Evolutionary conservation across 1,284 basidiomycete genomes (phyloP).

Genomic region (Cryptococcus deneoformans): DNA sequence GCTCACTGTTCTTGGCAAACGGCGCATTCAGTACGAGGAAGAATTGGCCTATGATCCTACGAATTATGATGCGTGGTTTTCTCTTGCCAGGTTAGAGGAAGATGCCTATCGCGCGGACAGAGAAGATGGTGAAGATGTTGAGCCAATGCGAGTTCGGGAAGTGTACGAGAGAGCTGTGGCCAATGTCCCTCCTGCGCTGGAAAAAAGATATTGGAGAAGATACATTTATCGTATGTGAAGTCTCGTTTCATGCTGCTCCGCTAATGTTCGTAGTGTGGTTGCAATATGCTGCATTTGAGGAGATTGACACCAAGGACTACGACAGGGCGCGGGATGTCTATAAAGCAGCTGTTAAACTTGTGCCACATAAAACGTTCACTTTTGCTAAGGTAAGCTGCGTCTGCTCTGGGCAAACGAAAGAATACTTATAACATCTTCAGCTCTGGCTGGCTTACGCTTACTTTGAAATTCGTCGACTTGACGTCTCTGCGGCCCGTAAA

Average conservation of each 20-base stretch:
- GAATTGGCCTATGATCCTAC: slow-evolving; percentile 81
- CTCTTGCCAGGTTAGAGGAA: slow-evolving; percentile 91
- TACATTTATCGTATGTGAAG: slow-evolving; percentile 62
- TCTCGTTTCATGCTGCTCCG: neutral
- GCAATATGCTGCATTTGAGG: slow-evolving; percentile 95
- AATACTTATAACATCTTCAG: slow-evolving; percentile 16
- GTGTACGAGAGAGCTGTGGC: slow-evolving; percentile 97
- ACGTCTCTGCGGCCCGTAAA: slow-evolving; percentile 82
- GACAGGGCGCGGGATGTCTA: slow-evolving; percentile 85
- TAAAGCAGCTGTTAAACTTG: slow-evolving; percentile 80
- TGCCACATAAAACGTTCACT: slow-evolving; percentile 95
- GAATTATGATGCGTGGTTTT: slow-evolving; percentile 99
- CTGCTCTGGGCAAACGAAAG: neutral
- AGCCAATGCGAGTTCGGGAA: slow-evolving; percentile 69
- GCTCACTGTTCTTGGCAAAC: slow-evolving; percentile 90
- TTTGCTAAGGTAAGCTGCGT: slow-evolving; percentile 69
- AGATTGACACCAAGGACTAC: slow-evolving; percentile 90
- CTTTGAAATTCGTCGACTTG: slow-evolving; percentile 85
- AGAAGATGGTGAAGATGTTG: slow-evolving; percentile 67
- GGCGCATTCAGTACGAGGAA: slow-evolving; percentile 96
- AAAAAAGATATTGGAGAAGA: slow-evolving; percentile 70
- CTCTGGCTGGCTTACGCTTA: slow-evolving; percentile 86
- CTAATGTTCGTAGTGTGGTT: slow-evolving; percentile 63
- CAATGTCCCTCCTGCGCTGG: slow-evolving; percentile 76
- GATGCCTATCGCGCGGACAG: slow-evolving; percentile 71